Evolutionary conservation across 176 grass and related monocot genomes (phyloP).

Genomic region (Hyparrhenia diplandra): DNA sequence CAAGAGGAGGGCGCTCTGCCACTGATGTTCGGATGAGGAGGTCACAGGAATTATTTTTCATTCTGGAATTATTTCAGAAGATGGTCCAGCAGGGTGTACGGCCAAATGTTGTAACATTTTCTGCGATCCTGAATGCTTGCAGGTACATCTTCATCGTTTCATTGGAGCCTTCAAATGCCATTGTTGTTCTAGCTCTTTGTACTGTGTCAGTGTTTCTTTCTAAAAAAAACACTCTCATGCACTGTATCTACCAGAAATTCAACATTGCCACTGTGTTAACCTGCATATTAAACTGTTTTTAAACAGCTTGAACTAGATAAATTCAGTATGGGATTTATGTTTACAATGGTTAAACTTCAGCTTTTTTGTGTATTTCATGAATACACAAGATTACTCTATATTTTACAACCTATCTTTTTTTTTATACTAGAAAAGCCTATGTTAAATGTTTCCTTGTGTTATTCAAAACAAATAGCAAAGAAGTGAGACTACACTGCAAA

Average conservation of each 20-base stretch:
- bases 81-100: conserved; percentile 96
- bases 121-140: conserved; percentile 98
- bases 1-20: conserved; percentile 32
- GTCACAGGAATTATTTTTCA: conserved; percentile 82
- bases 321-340: background rate
- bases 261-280: background rate
- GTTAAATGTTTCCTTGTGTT: background rate
- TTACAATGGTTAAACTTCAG: background rate
- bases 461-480: background rate
- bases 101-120: conserved; percentile 98
- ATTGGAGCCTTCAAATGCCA: conserved; percentile 2
- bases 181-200: background rate
- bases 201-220: background rate
- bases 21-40: conserved; percentile 53
- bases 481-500: background rate
- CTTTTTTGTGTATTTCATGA: background rate
- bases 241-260: background rate
- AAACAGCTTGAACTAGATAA: background rate
- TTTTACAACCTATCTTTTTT: background rate
- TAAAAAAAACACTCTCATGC: background rate
- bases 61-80: conserved; percentile 96
- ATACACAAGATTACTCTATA: background rate
- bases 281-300: background rate
- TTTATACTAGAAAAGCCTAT: background rate
- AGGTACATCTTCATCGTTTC: conserved; percentile 48